Evolutionary conservation across 164 flowering plant species (phyloP).

Genomic region (Macadamia tetraphylla): DNA sequence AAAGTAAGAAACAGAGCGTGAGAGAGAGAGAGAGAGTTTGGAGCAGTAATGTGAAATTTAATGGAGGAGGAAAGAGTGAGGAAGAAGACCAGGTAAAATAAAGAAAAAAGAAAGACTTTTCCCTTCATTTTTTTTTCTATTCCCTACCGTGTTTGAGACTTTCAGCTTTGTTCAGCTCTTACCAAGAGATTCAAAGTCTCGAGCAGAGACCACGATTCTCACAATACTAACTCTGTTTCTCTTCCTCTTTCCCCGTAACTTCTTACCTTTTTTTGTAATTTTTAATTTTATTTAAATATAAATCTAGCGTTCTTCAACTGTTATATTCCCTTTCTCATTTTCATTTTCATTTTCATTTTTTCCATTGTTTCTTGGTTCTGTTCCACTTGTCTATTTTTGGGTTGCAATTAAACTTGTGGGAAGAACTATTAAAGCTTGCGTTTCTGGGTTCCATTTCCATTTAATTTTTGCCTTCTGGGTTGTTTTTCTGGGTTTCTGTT

Average conservation of each 20-base stretch:
- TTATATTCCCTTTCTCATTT: background rate
- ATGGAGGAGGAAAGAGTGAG: slow-evolving; percentile 2
- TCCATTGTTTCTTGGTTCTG: background rate
- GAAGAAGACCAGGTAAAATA: slow-evolving; percentile 12
- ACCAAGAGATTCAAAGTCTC: background rate
- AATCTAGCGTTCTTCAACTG: background rate
- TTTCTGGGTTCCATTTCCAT: no score
- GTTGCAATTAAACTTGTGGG: no score
- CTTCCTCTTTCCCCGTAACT: background rate
- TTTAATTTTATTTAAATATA: background rate
- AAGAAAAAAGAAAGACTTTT: background rate
- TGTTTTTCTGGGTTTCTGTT: background rate
- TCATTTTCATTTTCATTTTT: background rate
- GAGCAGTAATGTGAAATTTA: background rate
- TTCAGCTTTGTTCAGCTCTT: background rate
- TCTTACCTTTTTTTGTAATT: background rate
- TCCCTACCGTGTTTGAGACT: background rate
- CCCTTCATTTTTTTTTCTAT: background rate
- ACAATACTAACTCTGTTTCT: no score
- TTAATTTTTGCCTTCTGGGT: no score
- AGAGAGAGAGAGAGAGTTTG: background rate
- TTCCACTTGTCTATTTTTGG: no score
- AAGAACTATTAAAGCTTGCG: no score
- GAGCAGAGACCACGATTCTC: background rate
- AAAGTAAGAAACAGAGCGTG: no score